Base-by-base conservation (phyloP, 495 filamentous ascomycete species). In the Trichoderma gamsii region DNA sequence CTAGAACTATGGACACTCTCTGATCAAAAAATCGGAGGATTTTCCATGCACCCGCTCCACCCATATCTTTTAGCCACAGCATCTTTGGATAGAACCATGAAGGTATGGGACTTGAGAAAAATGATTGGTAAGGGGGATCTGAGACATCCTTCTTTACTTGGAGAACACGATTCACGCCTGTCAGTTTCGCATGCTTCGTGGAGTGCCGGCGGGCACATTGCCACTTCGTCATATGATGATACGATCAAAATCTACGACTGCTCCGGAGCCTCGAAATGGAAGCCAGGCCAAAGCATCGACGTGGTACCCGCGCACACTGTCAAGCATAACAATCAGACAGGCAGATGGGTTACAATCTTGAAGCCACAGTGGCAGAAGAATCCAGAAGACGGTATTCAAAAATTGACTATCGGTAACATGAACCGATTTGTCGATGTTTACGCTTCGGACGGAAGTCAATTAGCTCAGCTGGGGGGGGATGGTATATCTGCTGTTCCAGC, bases 331-430 rank as follows among this genome's bases (percentile, higher is more conserved):
- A 98, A 97, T 74, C 96, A 99, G 80, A 98, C 96, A 0, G 95
- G 95, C 0, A 84, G 81, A 8, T 88, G 86, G 86, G 85, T 88
- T 1, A 84, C 79, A 18, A 97, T 96, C 69, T 82, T 99, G 9
- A 92, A 93, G 66, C 89, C 95, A 4, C 92, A 97, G 71, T 99
- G 95, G 95, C 96, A 98, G 77, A 76, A 82, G 23, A 85, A 84
- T 65, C 95, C 95, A 0, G 80, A 82, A 46, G 90, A 93, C 64
- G 87, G 86, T 29, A 85, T 92, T 7, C 89, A 96, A 67, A 90
- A 91, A 63, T 92, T 98, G 77, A 92, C 88, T 59, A 94, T 99
- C 69, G 96, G 91, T 0, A 98, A 97, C 74, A 98, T 98, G 95
- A 97, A 97, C 75, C 87, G 95, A 23, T 97, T 97, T 70, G 90